Percentiles rank a stretch among this genome's conserved stretches.
Evolutionary conservation across 139 green algal species (phyloP).

Genomic region (Zygnema cylindricum): DNA sequence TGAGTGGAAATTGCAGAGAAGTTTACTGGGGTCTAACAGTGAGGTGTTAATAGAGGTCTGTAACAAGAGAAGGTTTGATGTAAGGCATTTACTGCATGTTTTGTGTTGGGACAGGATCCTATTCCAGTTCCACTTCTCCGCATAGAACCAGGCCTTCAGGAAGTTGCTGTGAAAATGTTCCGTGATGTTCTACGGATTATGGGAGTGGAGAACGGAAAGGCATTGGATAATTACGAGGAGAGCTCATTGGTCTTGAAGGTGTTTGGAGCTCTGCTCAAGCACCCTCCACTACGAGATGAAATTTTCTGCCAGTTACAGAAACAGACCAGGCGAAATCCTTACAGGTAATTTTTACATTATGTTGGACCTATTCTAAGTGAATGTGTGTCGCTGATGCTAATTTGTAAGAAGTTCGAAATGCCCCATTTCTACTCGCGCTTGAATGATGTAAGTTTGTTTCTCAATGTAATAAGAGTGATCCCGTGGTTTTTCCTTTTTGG

Average conservation of each 20-base stretch:
- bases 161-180: slow-evolving; percentile 6
- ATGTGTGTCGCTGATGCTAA: not conserved
- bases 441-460: too few relatives aligned
- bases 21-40: too few relatives aligned
- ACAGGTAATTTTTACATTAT: slow-evolving; percentile 17
- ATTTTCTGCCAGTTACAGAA: slow-evolving; percentile 30
- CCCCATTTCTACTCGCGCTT: not conserved
- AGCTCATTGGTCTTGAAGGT: slow-evolving; percentile 12
- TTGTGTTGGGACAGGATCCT: not conserved
- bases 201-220: slow-evolving; percentile 28
- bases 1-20: too few relatives aligned
- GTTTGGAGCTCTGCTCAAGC: slow-evolving; percentile 21
- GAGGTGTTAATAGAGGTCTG: too few relatives aligned
- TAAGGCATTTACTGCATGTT: too few relatives aligned
- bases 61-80: too few relatives aligned
- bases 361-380: not conserved
- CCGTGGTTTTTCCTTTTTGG: too few relatives aligned
- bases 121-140: slow-evolving; percentile 14
- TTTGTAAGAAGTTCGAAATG: slow-evolving; percentile 9
- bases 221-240: not conserved
- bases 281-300: slow-evolving; percentile 25
- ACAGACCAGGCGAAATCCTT: slow-evolving; percentile 17
- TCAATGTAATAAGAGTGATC: too few relatives aligned
- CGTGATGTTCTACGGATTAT: slow-evolving; percentile 25
- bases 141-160: not conserved